Percentiles rank a stretch among this genome's conserved stretches.
Evolutionary conservation across 305 asterid genomes (phyloP).

Genomic region (Solanum hybrid): DNA sequence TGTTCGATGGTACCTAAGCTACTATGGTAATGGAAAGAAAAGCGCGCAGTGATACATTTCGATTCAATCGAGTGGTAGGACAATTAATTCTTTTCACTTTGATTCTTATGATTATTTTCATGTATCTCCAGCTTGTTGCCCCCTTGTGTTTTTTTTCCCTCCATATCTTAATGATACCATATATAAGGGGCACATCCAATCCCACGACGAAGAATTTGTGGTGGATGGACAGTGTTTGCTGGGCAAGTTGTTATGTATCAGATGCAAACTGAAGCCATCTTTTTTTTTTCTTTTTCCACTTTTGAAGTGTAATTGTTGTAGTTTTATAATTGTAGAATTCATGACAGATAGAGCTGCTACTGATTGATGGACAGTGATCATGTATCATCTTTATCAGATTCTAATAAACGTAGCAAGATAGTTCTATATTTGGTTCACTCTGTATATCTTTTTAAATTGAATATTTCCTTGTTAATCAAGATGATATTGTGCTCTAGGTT

Average conservation of each 20-base stretch:
- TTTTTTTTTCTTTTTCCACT: constrained; percentile 14
- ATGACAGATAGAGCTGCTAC: constrained; percentile 38
- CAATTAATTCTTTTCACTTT: constrained; percentile 44
- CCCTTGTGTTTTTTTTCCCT: not conserved
- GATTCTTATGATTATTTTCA: constrained; percentile 59
- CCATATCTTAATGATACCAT: constrained; percentile 28
- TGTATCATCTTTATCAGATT: constrained; percentile 30
- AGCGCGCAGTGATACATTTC: constrained; percentile 45
- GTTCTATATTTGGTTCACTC: not conserved
- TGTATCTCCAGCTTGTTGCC: constrained; percentile 25
- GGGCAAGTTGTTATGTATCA: constrained; percentile 23
- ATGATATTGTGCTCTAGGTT: not conserved
- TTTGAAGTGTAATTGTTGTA: constrained; percentile 49
- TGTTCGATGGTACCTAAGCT: constrained; percentile 80
- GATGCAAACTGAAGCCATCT: constrained; percentile 15
- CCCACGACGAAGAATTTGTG: constrained; percentile 38
- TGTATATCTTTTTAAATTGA: not conserved
- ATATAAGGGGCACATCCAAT: constrained; percentile 33
- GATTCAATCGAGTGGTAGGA: constrained; percentile 32
- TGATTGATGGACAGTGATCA: constrained; percentile 26
- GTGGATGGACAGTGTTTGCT: constrained; percentile 28
- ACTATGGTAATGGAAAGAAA: constrained; percentile 62
- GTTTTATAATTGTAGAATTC: constrained; percentile 50
- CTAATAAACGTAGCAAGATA: constrained; percentile 24
- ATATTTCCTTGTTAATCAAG: not conserved